These are phyloP conservation scores for Solanum peruvianum DNA, from an alignment of 257 asterid genomes.

Conservation along the genomic window DNA sequence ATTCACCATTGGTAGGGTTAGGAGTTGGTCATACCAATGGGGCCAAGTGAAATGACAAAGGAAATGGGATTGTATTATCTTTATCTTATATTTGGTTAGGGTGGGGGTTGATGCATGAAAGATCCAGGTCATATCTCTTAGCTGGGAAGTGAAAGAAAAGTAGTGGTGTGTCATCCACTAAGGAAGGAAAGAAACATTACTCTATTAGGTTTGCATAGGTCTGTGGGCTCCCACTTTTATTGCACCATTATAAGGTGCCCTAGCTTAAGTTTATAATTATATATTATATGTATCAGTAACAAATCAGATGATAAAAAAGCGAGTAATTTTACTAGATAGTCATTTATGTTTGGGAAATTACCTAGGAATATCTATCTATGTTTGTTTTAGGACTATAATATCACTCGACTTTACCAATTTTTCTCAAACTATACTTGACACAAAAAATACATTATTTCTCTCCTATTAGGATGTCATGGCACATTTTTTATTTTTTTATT, in stretches of 20 bases:
- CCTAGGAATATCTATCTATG: no score
- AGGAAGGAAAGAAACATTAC: conserved; percentile 2
- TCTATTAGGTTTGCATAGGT: conserved; percentile 22
- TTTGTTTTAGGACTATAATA: no score
- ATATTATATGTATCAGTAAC: no score
- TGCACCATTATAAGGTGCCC: conserved; percentile 31
- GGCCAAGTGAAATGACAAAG: background rate
- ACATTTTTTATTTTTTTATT: no score
- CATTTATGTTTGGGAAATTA: no score
- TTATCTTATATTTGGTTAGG: background rate
- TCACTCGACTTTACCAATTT: no score
- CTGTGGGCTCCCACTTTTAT: background rate
- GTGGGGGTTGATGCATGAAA: conserved; percentile 2
- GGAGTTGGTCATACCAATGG: background rate
- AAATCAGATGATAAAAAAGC: background rate
- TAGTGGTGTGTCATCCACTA: conserved; percentile 24
- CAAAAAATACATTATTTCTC: no score
- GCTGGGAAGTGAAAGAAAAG: conserved; percentile 26
- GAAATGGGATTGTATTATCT: background rate
- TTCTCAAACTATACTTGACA: no score
- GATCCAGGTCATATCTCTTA: conserved; percentile 53
- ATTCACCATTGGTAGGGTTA: background rate
- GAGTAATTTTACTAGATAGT: no score
- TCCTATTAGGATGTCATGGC: no score
- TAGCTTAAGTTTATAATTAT: conserved; percentile 23